Conservation (phyloP, 345 rosid species). For the Corchorus capsularis region DNA sequence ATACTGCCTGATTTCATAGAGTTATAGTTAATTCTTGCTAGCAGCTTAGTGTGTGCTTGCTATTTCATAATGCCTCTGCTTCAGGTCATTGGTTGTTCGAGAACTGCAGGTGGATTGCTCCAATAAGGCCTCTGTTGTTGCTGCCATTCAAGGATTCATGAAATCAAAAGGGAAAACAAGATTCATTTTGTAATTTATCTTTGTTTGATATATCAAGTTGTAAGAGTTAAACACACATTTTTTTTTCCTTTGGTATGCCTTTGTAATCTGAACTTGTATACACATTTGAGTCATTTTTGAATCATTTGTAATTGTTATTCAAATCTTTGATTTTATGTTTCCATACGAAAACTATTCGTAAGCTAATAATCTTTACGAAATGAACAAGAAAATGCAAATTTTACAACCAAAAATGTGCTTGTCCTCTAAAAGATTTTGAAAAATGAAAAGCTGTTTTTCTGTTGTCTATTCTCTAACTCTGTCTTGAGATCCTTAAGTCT, state of each 20-base stretch:
- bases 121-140: conserved; percentile 43
- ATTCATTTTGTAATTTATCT: conserved; percentile 18
- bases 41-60: conserved; percentile 23
- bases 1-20: conserved; percentile 22
- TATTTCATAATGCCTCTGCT: conserved; percentile 15
- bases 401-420: no score
- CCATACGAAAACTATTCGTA: background rate
- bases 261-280: background rate
- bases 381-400: no score
- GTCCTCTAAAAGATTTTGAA: background rate
- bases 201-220: conserved; percentile 5
- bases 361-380: no score
- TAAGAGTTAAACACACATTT: conserved; percentile 4
- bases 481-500: conserved; percentile 15
- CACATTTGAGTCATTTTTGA: conserved; percentile 6
- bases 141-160: conserved; percentile 30
- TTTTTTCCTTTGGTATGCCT: conserved; percentile 11
- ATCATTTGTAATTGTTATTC: conserved; percentile 3
- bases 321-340: background rate
- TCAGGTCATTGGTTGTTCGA: conserved; percentile 15
- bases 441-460: background rate
- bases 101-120: conserved; percentile 5
- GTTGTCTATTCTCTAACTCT: background rate
- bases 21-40: conserved; percentile 17
- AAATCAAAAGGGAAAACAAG: background rate